Conservation (phyloP, 192 early-diverging fungal genomes). For the Neocallimastix lanati region DNA sequence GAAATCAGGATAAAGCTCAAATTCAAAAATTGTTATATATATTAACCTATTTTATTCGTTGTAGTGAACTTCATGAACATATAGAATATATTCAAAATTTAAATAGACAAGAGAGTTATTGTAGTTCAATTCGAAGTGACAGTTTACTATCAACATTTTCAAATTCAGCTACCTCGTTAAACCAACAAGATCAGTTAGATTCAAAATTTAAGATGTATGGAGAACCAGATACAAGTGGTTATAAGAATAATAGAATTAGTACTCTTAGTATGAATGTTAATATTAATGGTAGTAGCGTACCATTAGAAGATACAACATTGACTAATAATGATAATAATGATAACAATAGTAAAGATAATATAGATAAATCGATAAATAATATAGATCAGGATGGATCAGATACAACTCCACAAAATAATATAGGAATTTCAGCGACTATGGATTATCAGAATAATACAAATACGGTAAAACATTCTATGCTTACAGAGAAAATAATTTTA, state of each 20-base stretch:
- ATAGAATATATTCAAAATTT: constrained; percentile 6
- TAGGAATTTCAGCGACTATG: neutral
- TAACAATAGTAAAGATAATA: neutral
- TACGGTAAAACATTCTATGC: neutral
- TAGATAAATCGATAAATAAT: neutral
- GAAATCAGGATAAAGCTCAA: neutral
- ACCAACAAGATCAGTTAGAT: neutral
- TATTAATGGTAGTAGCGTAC: neutral
- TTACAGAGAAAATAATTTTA: neutral
- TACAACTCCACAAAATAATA: neutral
- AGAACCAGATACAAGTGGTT: neutral
- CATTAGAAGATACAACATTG: neutral
- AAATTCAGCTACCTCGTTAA: neutral
- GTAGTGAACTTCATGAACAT: constrained; percentile 8
- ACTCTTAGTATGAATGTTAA: neutral
- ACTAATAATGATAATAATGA: no score
- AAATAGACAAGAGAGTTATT: neutral
- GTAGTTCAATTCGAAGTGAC: neutral
- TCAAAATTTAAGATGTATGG: neutral
- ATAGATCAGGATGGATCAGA: neutral
- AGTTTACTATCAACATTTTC: neutral
- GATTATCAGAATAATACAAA: neutral
- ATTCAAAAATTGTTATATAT: constrained; percentile 2
- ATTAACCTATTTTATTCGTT: constrained; percentile 12
- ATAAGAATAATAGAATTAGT: neutral